phyloP scores from a whole-genome alignment of 2,329 filamentous ascomycete species.

The Tolypocladium pustulatum region DNA sequence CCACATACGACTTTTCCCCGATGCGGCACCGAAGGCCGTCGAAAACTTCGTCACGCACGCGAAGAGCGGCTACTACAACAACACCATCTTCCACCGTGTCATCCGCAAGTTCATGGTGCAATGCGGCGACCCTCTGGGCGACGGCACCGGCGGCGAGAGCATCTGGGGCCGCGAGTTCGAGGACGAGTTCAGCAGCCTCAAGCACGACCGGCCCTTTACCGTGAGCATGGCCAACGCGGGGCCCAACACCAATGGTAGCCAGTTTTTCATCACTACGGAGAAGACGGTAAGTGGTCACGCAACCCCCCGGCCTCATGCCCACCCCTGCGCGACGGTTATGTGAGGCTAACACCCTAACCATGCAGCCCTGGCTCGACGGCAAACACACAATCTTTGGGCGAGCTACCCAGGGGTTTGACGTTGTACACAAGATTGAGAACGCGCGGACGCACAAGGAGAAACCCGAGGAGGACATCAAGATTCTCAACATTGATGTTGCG shows the following conservation, averaged over 20 bases:
- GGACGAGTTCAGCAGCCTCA: conserved; percentile 84
- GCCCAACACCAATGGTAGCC: conserved; percentile 86
- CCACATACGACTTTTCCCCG: conserved; percentile 82
- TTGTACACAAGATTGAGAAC: conserved; percentile 94
- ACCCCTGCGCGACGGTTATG: not conserved
- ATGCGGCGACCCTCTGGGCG: conserved; percentile 87
- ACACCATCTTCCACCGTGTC: conserved; percentile 92
- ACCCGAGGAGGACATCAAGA: conserved; percentile 94
- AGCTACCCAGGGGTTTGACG: conserved; percentile 81
- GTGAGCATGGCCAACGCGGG: conserved; percentile 97
- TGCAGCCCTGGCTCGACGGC: conserved; percentile 77
- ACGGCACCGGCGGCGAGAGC: conserved; percentile 77
- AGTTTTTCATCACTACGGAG: conserved; percentile 98
- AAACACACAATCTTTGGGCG: conserved; percentile 96
- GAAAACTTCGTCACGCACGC: conserved; percentile 96
- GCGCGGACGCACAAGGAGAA: conserved; percentile 79
- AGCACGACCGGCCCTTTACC: conserved; percentile 93
- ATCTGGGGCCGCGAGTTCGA: conserved; percentile 93
- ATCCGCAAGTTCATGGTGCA: conserved; percentile 99
- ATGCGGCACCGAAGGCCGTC: conserved; percentile 85
- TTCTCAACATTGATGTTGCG: conserved; percentile 69
- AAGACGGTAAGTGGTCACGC: conserved; percentile 56
- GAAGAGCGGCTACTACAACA: conserved; percentile 89
- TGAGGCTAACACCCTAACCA: not conserved
- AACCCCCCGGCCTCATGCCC: not conserved